Base-by-base conservation (phyloP, 768 basidiomycete genomes). In the Podaxis sp. region DNA sequence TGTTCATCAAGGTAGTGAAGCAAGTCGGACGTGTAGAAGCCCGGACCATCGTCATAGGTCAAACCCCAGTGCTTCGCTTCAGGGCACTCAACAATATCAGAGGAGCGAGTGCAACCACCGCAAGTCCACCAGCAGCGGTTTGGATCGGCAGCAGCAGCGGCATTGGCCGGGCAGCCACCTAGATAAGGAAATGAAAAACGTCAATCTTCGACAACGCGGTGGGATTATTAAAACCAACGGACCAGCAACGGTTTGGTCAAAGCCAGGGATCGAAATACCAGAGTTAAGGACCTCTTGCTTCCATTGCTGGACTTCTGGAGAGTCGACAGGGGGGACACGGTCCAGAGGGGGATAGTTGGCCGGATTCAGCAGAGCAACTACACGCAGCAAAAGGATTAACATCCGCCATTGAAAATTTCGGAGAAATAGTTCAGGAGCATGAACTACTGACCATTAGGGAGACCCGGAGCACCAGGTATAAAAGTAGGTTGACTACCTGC, bases 81-180 rank as follows among this genome's bases (percentile, higher is more conserved):
- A 12, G 92, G 91, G 76, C 95, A 96, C n/a, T 79, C 77, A 15
- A 83, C 82, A 68, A 95, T 81, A 70, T 95, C 93, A 1, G 83
- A 83, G n/a, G 74, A 65, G 17, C 84, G 79, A 2, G 82, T 85
- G 76, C 91, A 93, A 40, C 88, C 86, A 68, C 85, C 82, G 59
- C 90, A 92, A 11, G 89, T 89, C 90, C 89, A 93, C 91, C 91
- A 93, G 74, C 90, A 91, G 26, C 84, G 78, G 9, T 71, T 75
- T 4, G 72, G 46, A 71, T 90, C 87, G 7, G 77, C 74, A 38
- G 80, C 80, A 8, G 84, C 87, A 1, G 81, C 83, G 2, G 76
- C 70, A 70, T 92, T 90, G 40, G 83, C 80, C 1, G 84, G 71
- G 70, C 92, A 93, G 54, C 83, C 83, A 65, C 83, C 84, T 81